Evolutionary conservation across 202 grass and related monocot species (phyloP).

Genomic region (Carex arenaria): DNA sequence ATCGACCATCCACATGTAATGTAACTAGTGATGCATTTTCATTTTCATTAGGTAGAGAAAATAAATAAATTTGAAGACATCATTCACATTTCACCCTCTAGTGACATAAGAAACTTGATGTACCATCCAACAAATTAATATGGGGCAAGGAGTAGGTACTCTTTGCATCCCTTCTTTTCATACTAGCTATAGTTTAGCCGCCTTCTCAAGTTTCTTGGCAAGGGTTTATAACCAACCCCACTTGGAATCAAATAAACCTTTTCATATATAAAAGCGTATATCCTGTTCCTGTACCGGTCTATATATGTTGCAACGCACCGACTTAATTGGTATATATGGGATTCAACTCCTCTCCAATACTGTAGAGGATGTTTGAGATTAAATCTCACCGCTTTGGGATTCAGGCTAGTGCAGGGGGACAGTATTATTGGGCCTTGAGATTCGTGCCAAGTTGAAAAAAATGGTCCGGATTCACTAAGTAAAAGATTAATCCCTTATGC

Average conservation of each 20-base stretch:
- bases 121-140: constrained; percentile 29
- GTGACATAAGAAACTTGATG: constrained; percentile 44
- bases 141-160: constrained; percentile 38
- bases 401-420: too few species aligned
- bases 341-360: too few species aligned
- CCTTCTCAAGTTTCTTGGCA: constrained; percentile 24
- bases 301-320: background rate
- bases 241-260: constrained; percentile 19
- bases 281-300: background rate
- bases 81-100: background rate
- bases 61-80: background rate
- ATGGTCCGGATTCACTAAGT: too few species aligned
- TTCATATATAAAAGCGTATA: background rate
- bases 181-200: constrained; percentile 18
- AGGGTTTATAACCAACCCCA: constrained; percentile 27
- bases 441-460: too few species aligned
- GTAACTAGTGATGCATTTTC: constrained; percentile 14
- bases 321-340: background rate
- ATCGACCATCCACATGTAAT: background rate
- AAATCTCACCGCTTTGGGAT: too few species aligned
- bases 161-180: constrained; percentile 20
- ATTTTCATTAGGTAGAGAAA: constrained; percentile 15
- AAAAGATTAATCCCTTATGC: too few species aligned
- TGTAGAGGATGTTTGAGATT: too few species aligned
- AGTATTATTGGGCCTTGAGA: too few species aligned